phyloP scores from a whole-genome alignment of 768 basidiomycete species.

The Phanerochaete sordida region DNA sequence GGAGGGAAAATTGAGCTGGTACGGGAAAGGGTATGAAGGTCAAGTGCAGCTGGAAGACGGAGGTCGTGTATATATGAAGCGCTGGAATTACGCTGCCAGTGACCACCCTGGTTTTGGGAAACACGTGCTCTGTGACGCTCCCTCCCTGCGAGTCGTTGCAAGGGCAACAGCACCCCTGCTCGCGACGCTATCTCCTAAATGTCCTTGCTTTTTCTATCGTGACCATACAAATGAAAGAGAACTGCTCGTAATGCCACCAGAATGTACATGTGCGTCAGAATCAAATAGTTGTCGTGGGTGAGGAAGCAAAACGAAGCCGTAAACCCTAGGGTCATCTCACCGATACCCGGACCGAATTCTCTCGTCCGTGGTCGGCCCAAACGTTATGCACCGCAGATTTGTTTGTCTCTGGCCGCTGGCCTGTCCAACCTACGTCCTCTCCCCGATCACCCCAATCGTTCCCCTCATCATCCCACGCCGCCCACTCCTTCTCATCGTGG shows the following conservation, averaged over 20 bases:
- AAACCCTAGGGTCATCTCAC: background rate
- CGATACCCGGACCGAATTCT: constrained; percentile 9
- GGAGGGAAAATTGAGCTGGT: background rate
- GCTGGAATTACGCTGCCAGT: constrained; percentile 4
- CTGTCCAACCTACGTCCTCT: constrained; percentile 47
- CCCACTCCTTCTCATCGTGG: constrained; percentile 33
- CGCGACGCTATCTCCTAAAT: background rate
- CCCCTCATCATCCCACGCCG: constrained; percentile 39
- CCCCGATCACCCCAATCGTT: constrained; percentile 51
- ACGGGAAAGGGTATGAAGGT: background rate
- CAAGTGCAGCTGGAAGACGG: background rate
- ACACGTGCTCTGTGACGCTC: constrained; percentile 8
- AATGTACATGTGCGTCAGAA: constrained; percentile 9
- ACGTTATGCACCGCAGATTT: constrained; percentile 29
- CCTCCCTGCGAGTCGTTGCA: background rate
- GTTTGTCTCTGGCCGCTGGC: constrained; percentile 34
- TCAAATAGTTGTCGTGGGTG: background rate
- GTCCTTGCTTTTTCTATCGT: no score
- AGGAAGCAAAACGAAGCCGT: background rate
- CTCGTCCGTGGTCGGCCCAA: constrained; percentile 23
- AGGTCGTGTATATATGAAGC: background rate
- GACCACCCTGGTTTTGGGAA: constrained; percentile 10
- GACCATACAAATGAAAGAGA: background rate
- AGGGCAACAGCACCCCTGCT: no score
- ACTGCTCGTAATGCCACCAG: background rate